Conservation (phyloP, 768 basidiomycete genomes). For the Kwoniella sp. region DNA sequence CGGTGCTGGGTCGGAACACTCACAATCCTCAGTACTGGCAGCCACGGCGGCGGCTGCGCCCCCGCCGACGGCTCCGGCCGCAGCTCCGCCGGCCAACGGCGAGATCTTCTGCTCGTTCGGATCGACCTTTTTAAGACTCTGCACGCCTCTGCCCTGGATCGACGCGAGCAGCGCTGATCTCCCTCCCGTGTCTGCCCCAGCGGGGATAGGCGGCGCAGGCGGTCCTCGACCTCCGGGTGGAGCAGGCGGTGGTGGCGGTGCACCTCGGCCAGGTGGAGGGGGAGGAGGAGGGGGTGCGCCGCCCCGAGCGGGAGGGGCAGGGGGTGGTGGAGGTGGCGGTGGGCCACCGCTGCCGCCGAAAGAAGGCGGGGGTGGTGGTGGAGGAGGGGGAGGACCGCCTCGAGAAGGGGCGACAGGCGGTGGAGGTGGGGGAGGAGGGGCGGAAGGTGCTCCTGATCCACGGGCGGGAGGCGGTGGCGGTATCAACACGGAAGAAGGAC, state of each 20-base stretch:
- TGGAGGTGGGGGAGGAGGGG: slow-evolving; percentile 55
- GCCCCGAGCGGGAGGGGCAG: slow-evolving; percentile 23
- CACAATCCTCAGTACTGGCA: slow-evolving; percentile 36
- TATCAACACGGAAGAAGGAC: slow-evolving; percentile 34
- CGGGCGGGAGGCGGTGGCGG: slow-evolving; percentile 47
- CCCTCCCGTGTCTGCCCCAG: slow-evolving; percentile 18
- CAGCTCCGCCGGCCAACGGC: slow-evolving; percentile 31
- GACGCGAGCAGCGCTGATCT: slow-evolving; percentile 63
- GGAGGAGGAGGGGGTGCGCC: slow-evolving; percentile 47
- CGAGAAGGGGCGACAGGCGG: slow-evolving; percentile 44
- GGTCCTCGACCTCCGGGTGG: slow-evolving; percentile 16
- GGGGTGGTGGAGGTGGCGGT: slow-evolving; percentile 33
- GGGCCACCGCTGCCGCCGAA: slow-evolving; percentile 1
- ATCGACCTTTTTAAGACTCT: slow-evolving; percentile 62
- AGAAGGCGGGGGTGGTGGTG: slow-evolving; percentile 25
- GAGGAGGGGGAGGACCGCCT: slow-evolving; percentile 34
- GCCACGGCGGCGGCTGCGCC: slow-evolving; percentile 25
- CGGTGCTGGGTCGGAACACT: slow-evolving; percentile 8
- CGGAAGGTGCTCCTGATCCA: slow-evolving; percentile 15
- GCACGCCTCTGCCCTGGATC: slow-evolving; percentile 75
- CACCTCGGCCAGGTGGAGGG: slow-evolving; percentile 11
- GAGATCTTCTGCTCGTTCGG: slow-evolving; percentile 37
- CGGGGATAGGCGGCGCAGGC: slow-evolving; percentile 38
- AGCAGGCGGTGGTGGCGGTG: slow-evolving; percentile 38
- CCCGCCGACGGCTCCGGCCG: slow-evolving; percentile 22